Conservation (phyloP, 352 stramenopile species). For the Thraustotheca clavata region DNA sequence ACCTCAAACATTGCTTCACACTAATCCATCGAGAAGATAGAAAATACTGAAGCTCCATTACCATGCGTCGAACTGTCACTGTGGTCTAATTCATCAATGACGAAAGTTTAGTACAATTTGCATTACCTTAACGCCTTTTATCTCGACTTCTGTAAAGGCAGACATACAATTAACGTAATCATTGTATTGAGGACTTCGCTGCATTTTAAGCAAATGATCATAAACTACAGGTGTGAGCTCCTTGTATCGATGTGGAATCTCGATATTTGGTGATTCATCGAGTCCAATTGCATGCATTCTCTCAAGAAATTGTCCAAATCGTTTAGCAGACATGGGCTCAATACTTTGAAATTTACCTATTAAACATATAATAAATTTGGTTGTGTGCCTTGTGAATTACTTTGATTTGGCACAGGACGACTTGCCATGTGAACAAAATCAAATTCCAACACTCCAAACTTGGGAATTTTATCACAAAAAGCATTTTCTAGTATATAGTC, state of each 20-base stretch:
- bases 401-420: not conserved
- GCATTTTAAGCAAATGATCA: slow-evolving; percentile 89
- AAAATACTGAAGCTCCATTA: slow-evolving; percentile 68
- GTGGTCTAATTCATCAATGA: slow-evolving; percentile 25
- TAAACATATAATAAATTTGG: not conserved
- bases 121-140: slow-evolving; percentile 14
- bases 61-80: slow-evolving; percentile 38
- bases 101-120: not conserved
- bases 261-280: not conserved
- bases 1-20: slow-evolving; percentile 39
- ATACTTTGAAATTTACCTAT: slow-evolving; percentile 23
- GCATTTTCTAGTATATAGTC: slow-evolving; percentile 13
- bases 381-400: not conserved
- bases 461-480: slow-evolving; percentile 57
- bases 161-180: not conserved
- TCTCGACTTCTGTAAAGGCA: not conserved
- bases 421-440: slow-evolving; percentile 57
- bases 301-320: slow-evolving; percentile 55
- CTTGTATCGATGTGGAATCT: slow-evolving; percentile 7
- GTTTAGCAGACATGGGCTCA: slow-evolving; percentile 44
- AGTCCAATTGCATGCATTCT: slow-evolving; percentile 21
- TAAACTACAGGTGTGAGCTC: slow-evolving; percentile 83
- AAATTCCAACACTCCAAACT: slow-evolving; percentile 65
- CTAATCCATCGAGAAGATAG: slow-evolving; percentile 62
- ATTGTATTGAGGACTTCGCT: slow-evolving; percentile 12